Evolutionary conservation across 352 stramenopile genomes (phyloP).

Genomic region (Globisporangium takayamanum): DNA sequence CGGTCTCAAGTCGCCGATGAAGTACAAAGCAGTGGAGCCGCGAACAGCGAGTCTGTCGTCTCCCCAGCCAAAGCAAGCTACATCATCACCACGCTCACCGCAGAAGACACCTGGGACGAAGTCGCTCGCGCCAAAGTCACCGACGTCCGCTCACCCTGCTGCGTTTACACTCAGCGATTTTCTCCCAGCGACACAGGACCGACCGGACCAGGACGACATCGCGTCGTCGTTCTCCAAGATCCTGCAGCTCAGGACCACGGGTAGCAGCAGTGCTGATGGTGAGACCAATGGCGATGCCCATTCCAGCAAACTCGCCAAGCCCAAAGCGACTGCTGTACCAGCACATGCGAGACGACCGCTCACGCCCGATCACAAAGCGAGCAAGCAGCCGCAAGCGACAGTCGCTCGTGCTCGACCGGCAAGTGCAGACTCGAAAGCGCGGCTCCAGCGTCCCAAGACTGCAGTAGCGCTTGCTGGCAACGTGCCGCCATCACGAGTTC

Average conservation of each 20-base stretch:
- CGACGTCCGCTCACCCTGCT: background rate
- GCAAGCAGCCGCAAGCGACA: background rate
- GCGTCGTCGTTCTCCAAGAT: conserved; percentile 29
- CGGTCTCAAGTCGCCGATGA: conserved; percentile 4
- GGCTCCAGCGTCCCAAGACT: background rate
- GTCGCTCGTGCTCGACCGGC: conserved; percentile 3
- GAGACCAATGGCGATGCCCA: background rate
- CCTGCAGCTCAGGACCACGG: conserved; percentile 22
- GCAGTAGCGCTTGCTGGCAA: background rate
- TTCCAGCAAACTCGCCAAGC: conserved; percentile 1
- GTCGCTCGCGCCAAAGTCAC: conserved; percentile 1
- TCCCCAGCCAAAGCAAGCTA: background rate
- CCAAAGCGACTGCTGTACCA: background rate
- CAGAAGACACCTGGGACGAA: background rate
- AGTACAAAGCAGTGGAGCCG: background rate
- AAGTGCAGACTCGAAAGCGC: conserved; percentile 18
- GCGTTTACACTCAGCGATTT: background rate
- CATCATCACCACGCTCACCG: conserved; percentile 4
- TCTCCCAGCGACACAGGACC: background rate
- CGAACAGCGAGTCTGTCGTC: background rate
- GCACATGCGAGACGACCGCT: background rate
- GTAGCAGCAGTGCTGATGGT: conserved; percentile 3
- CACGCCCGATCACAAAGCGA: conserved; percentile 7
- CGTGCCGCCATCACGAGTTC: background rate
- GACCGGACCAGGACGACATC: conserved; percentile 14